phyloP scores from a whole-genome alignment of 2,329 filamentous ascomycete species.

The Sclerotinia borealis region DNA sequence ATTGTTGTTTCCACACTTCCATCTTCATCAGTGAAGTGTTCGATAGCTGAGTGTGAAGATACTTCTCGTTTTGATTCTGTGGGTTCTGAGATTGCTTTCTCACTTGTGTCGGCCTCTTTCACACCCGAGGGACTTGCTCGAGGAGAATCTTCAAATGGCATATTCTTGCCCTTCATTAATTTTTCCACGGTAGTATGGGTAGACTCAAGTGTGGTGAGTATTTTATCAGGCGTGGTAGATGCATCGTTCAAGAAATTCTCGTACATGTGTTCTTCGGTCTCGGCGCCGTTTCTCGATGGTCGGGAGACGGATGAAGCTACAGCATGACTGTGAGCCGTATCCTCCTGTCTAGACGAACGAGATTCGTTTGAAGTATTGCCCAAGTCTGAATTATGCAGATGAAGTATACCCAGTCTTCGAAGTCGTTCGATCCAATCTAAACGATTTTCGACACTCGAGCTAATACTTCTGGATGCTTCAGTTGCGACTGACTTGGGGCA shows the following conservation, averaged over 20 bases:
- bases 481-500: background rate
- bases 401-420: constrained; percentile 8
- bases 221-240: background rate
- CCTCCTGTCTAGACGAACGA: background rate
- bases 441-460: background rate
- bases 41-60: constrained; percentile 14
- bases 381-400: background rate
- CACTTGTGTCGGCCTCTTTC: background rate
- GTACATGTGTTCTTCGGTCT: constrained; percentile 31
- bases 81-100: background rate
- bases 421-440: constrained; percentile 19
- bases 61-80: constrained; percentile 6
- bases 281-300: background rate
- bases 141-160: background rate
- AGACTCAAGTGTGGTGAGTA: background rate
- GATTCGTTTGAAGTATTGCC: background rate
- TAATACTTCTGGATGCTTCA: background rate
- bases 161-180: background rate
- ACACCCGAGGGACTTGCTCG: background rate
- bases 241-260: constrained; percentile 18
- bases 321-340: background rate
- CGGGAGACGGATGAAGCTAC: background rate
- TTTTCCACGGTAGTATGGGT: background rate
- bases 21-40: constrained; percentile 15
- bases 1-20: constrained; percentile 17